Percentiles rank a stretch among this genome's conserved stretches.
Conservation (phyloP, 495 filamentous ascomycete genomes). For the Penicillium tannophilum region DNA sequence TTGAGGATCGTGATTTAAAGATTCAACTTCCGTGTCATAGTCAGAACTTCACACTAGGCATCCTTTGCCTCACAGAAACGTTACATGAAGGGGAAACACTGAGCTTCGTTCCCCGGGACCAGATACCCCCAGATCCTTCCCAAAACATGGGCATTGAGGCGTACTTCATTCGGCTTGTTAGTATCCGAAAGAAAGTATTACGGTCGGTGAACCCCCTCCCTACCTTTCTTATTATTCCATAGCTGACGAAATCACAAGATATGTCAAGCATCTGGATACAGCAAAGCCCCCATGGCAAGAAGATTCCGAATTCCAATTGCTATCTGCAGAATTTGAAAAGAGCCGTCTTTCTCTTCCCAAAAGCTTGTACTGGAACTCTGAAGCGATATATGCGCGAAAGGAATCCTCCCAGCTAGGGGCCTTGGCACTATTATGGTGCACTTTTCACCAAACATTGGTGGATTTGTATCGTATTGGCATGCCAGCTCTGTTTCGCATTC, state of each 20-base stretch:
- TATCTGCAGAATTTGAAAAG: conserved; percentile 25
- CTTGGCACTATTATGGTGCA: conserved; percentile 30
- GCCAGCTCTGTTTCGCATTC: conserved; percentile 32
- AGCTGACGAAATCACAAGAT: conserved; percentile 11
- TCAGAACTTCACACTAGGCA: conserved; percentile 28
- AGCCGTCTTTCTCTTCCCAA: conserved; percentile 31
- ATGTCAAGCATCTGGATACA: conserved; percentile 34
- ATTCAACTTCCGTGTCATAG: conserved; percentile 40
- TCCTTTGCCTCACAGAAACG: conserved; percentile 31
- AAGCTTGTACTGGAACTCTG: conserved; percentile 26
- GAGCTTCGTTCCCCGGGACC: conserved; percentile 21
- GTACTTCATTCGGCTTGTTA: conserved; percentile 33
- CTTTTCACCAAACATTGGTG: conserved; percentile 32
- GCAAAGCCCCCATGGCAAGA: conserved; percentile 33
- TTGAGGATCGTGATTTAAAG: conserved; percentile 38
- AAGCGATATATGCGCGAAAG: conserved; percentile 34
- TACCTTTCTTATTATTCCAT: too few relatives aligned
- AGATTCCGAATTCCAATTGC: conserved; percentile 28
- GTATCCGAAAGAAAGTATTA: conserved; percentile 29
- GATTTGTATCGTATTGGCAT: conserved; percentile 36
- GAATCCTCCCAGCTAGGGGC: conserved; percentile 34
- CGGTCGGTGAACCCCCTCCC: conserved; percentile 8
- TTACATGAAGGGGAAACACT: conserved; percentile 22
- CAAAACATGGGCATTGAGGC: conserved; percentile 39
- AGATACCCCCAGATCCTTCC: conserved; percentile 14